Percentiles rank a stretch among this genome's conserved stretches.
These are phyloP conservation scores for Chaetomium tenue DNA, from an alignment of 495 filamentous ascomycete species.

Conservation along the genomic window DNA sequence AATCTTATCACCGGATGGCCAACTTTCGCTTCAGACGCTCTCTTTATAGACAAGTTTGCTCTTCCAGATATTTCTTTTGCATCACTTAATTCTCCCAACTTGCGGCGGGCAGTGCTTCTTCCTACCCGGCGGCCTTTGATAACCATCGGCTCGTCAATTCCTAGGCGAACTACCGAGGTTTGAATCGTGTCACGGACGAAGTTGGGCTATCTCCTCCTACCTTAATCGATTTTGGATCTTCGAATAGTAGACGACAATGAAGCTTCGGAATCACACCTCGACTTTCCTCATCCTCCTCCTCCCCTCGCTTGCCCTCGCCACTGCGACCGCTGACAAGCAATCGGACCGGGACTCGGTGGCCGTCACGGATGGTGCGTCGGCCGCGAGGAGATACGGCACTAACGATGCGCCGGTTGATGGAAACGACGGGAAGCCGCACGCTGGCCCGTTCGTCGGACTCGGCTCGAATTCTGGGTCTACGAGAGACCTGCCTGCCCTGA, in stretches of 20 bases:
- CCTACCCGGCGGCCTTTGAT: not conserved
- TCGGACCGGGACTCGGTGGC: slow-evolving; percentile 25
- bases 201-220: not conserved
- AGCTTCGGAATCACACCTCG: slow-evolving; percentile 39
- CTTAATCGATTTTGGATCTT: not conserved
- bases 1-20: not conserved
- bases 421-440: slow-evolving; percentile 91
- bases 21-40: slow-evolving; percentile 18
- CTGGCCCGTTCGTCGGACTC: slow-evolving; percentile 80
- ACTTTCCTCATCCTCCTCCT: slow-evolving; percentile 48
- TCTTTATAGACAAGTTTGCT: not conserved
- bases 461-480: slow-evolving; percentile 40
- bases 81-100: not conserved
- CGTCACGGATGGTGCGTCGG: slow-evolving; percentile 24
- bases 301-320: slow-evolving; percentile 43
- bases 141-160: not conserved
- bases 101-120: not conserved
- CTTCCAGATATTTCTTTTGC: not conserved
- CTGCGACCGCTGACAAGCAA: slow-evolving; percentile 31
- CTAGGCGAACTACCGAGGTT: not conserved
- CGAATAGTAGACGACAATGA: slow-evolving; percentile 37
- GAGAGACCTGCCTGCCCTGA: slow-evolving; percentile 47
- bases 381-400: slow-evolving; percentile 56
- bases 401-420: slow-evolving; percentile 93
- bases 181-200: not conserved